phyloP scores from a whole-genome alignment of 2,329 filamentous ascomycete species.

The Chrysoporthe deuterocubensis region DNA sequence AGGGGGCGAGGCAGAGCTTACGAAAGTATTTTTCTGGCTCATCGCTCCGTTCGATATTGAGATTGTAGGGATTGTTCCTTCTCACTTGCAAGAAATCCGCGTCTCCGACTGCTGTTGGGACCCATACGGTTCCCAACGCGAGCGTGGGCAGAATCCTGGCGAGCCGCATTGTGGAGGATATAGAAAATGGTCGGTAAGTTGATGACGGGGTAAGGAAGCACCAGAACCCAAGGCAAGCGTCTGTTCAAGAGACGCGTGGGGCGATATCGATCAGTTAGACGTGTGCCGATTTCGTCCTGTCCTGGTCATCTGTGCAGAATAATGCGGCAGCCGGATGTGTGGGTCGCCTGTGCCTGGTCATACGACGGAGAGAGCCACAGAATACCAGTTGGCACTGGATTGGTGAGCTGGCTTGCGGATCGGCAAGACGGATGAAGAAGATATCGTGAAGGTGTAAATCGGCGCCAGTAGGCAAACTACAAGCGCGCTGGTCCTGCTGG shows the following conservation, averaged over 20 bases:
- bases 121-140: conserved; percentile 23
- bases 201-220: not conserved
- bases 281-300: conserved; percentile 1
- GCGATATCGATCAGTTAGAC: not conserved
- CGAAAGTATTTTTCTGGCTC: conserved; percentile 42
- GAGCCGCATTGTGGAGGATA: conserved; percentile 28
- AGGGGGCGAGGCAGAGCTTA: conserved; percentile 31
- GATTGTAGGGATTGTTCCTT: conserved; percentile 34
- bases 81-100: conserved; percentile 31
- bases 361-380: not conserved
- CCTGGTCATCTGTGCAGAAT: not conserved
- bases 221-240: not conserved
- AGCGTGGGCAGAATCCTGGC: conserved; percentile 26
- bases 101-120: conserved; percentile 20
- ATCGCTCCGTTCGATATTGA: conserved; percentile 25
- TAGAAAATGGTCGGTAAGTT: no score
- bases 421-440: not conserved
- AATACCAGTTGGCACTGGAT: not conserved
- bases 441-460: not conserved
- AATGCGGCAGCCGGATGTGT: not conserved
- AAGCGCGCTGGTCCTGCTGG: not conserved
- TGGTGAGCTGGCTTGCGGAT: not conserved
- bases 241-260: not conserved
- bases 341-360: not conserved
- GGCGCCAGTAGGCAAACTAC: not conserved